Evolutionary conservation across 768 basidiomycete genomes (phyloP).

Genomic region (Pleurotus salmoneostramineus): DNA sequence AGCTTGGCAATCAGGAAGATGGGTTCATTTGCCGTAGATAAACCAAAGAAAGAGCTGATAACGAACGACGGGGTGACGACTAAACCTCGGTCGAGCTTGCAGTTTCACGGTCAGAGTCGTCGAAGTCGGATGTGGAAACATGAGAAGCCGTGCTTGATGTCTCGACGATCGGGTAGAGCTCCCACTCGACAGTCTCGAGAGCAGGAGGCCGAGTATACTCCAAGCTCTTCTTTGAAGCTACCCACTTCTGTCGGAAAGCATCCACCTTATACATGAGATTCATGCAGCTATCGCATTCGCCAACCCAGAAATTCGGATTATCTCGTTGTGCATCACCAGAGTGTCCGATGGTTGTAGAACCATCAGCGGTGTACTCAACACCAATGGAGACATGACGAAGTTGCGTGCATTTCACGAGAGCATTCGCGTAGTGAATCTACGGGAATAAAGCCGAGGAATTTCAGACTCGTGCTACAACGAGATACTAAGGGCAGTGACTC

Average conservation of each 20-base stretch:
- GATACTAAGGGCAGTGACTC: not conserved
- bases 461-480: no score
- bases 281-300: conserved; percentile 6
- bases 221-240: conserved; percentile 1
- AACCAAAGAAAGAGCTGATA: not conserved
- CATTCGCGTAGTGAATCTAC: conserved; percentile 4
- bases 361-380: conserved; percentile 2
- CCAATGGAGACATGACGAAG: not conserved
- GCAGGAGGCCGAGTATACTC: conserved; percentile 1
- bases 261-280: conserved; percentile 4
- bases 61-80: not conserved
- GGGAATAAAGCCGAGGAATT: no score
- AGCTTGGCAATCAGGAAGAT: not conserved
- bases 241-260: conserved; percentile 5
- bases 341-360: not conserved
- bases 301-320: conserved; percentile 4
- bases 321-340: not conserved
- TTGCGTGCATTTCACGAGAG: not conserved
- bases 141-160: conserved; percentile 7
- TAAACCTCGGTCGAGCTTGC: conserved; percentile 1
- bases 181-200: conserved; percentile 6
- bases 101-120: not conserved
- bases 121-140: conserved; percentile 4
- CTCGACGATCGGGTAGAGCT: not conserved
- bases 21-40: not conserved